Evolutionary conservation across 805 yeast genomes (phyloP), one percentile per base, ranked within the genome.

Genomic region (Metschnikowia chrysomelidarum): DNA sequence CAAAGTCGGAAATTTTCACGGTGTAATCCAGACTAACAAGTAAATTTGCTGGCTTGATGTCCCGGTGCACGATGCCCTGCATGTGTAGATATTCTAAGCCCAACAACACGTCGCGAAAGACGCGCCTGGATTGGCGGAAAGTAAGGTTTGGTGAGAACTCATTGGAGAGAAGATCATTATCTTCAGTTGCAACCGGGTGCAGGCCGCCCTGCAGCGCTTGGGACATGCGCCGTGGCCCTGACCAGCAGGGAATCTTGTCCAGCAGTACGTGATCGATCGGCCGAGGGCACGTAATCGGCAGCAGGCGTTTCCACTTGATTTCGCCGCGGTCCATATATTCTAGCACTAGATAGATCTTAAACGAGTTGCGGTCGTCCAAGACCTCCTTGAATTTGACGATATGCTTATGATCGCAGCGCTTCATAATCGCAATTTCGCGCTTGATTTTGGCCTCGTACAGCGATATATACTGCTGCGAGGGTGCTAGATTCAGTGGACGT

Each of bases 1-100:
- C 98, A 62, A 91, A 93, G 64, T 91, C 98, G n/a, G 94, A 81
- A 25, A 91, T 93, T 60, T 93, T 93, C 17, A 89, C 96, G 6
- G 73, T 69, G 35, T 81, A 78, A 46, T 84, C 81, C 11, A 73
- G 62, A 19, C 84, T 71, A 2, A 88, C 78, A 38, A 91, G 69
- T 40, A 91, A 59, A 55, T 91, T 91, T 2, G 98, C 95, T 2
- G 98, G 98, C 57, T 91, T 91, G 40, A 91, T 89, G 60, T 91
- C 98, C 45, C 98, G 75, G 62, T 91, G 98, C 12, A 91, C 84
- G 28, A 89, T 86, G 2, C 95, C 95, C 56, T 86, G 94, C 48
- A 77, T 67, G 62, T 93, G 98, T 47, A 91, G 62, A 57, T 89
- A 93, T 59, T 91, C 98, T 23, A 93, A 66, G 0, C 98, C 98